These are phyloP conservation scores for Pestalotiopsis sp. DNA, from an alignment of 2,329 filamentous ascomycete species.

Conservation along the genomic window DNA sequence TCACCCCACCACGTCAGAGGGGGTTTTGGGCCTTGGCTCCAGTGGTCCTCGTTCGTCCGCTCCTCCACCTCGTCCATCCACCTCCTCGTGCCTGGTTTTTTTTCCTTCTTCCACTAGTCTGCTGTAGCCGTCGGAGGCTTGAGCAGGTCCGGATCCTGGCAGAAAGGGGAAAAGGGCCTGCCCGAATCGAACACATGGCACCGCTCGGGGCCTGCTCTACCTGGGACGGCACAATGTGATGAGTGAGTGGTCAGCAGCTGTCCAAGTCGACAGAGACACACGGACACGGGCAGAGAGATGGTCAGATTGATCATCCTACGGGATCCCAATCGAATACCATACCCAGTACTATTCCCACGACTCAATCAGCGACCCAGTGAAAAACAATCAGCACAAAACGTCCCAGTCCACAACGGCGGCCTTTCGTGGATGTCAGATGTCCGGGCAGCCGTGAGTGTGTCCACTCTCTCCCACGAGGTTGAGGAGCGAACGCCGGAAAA, in stretches of 20 bases:
- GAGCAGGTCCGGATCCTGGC: not conserved
- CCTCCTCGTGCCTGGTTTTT: constrained; percentile 12
- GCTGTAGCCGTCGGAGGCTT: not conserved
- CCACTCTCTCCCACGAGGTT: not conserved
- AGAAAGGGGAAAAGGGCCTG: constrained; percentile 8
- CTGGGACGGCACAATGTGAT: not conserved
- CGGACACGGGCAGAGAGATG: constrained; percentile 1
- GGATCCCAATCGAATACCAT: not conserved
- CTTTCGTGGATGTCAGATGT: not conserved
- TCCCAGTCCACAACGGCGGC: not conserved
- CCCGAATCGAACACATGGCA: constrained; percentile 17
- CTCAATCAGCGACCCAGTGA: not conserved
- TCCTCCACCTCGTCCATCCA: not conserved
- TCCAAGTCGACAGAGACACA: not conserved
- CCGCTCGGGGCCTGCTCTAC: constrained; percentile 15
- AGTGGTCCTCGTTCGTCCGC: constrained; percentile 8
- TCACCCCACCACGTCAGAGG: constrained; percentile 3
- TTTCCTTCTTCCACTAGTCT: not conserved
- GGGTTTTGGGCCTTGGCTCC: not conserved
- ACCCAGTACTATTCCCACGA: not conserved
- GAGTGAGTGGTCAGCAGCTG: constrained; percentile 9
- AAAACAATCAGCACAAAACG: not conserved
- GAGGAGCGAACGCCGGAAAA: not conserved
- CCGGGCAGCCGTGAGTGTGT: not conserved
- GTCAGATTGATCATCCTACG: not conserved